A percentile compares a stretch with the other conserved stretches of the same genome.
phyloP scores from a whole-genome alignment of 2,329 filamentous ascomycete genomes.

The Aspergillus pseudoterreus region DNA sequence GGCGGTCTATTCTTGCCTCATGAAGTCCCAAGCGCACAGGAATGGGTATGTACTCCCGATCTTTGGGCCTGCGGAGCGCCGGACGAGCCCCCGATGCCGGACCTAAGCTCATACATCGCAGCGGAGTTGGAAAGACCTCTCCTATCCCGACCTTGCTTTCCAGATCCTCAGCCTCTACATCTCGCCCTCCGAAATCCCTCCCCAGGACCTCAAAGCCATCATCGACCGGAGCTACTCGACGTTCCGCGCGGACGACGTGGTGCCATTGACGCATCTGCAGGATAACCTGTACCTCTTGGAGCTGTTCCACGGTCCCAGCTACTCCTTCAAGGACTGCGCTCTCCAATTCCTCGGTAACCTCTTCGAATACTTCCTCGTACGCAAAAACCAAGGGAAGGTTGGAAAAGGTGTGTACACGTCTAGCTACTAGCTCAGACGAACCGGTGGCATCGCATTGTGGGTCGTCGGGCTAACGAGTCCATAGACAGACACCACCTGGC shows the following conservation, averaged over 20 bases:
- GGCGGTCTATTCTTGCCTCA: slow-evolving; percentile 79
- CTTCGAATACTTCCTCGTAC: slow-evolving; percentile 52
- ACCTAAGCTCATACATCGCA: neutral
- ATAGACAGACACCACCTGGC: slow-evolving; percentile 71
- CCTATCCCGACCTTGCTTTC: slow-evolving; percentile 41
- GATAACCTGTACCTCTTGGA: slow-evolving; percentile 81
- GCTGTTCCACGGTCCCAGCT: slow-evolving; percentile 93
- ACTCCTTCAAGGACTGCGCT: slow-evolving; percentile 86
- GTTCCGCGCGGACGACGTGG: slow-evolving; percentile 75
- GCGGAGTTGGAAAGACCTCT: slow-evolving; percentile 7
- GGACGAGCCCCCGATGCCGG: too few relatives aligned
- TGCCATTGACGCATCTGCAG: slow-evolving; percentile 69
- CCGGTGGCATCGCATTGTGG: neutral
- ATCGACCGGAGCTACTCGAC: slow-evolving; percentile 83
- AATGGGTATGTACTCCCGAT: slow-evolving; percentile 6
- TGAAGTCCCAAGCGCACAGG: slow-evolving; percentile 56
- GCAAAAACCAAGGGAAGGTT: slow-evolving; percentile 41
- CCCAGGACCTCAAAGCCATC: slow-evolving; percentile 74
- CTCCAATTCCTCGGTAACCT: slow-evolving; percentile 95
- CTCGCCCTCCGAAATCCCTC: slow-evolving; percentile 74
- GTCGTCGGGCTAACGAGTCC: neutral
- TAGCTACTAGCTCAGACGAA: neutral
- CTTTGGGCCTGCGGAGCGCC: too few relatives aligned
- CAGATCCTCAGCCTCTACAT: slow-evolving; percentile 87
- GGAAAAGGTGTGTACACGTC: slow-evolving; percentile 24